These are phyloP conservation scores for Elsinoe batatas DNA, from an alignment of 2,329 filamentous ascomycete genomes.

Conservation along the genomic window DNA sequence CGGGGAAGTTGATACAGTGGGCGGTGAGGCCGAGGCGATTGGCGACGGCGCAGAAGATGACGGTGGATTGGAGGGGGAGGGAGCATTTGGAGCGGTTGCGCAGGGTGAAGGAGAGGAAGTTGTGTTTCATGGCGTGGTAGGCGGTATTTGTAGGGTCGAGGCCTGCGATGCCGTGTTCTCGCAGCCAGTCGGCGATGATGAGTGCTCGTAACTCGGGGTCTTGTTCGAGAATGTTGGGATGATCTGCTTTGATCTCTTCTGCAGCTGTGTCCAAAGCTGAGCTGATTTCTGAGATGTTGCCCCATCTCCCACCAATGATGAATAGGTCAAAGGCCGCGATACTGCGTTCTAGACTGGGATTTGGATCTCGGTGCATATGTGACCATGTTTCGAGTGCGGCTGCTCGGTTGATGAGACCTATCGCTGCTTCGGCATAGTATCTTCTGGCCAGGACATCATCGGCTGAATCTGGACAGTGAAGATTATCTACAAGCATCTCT, in stretches of 20 bases:
- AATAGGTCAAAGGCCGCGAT: conserved; percentile 86
- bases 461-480: conserved; percentile 45
- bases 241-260: conserved; percentile 42
- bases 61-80: conserved; percentile 74
- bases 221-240: conserved; percentile 45
- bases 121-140: conserved; percentile 76
- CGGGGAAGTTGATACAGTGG: conserved; percentile 70
- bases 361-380: conserved; percentile 42
- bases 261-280: conserved; percentile 57
- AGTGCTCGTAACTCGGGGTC: conserved; percentile 60
- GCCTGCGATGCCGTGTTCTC: conserved; percentile 58
- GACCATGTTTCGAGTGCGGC: conserved; percentile 72
- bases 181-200: conserved; percentile 59
- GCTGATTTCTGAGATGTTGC: conserved; percentile 59
- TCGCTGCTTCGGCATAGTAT: conserved; percentile 62
- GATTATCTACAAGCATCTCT: conserved; percentile 65
- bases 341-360: conserved; percentile 58
- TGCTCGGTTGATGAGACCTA: conserved; percentile 72
- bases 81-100: conserved; percentile 68
- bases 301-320: conserved; percentile 54
- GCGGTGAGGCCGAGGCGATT: conserved; percentile 64
- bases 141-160: conserved; percentile 40
- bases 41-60: conserved; percentile 76
- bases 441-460: conserved; percentile 71
- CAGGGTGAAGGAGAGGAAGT: conserved; percentile 78